Percentiles rank a stretch among this genome's conserved stretches.
Conservation (phyloP, 1,284 basidiomycete species). For the Sporisorium scitamineum region DNA sequence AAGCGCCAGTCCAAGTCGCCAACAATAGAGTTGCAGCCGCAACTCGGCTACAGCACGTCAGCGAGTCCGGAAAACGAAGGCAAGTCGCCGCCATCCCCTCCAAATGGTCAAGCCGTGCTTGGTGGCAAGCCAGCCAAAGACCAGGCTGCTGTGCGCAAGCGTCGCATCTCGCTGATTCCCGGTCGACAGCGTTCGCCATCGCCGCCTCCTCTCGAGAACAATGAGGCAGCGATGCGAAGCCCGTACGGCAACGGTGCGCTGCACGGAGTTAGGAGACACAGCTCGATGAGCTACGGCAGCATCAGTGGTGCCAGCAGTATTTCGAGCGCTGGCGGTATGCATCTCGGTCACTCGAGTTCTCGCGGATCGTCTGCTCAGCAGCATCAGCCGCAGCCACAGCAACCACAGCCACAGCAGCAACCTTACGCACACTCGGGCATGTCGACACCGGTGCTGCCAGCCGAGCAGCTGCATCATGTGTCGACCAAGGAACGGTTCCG, state of each 20-base stretch:
- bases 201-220: slow-evolving; percentile 17
- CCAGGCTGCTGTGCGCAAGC: slow-evolving; percentile 28
- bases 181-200: slow-evolving; percentile 44
- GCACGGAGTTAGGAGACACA: slow-evolving; percentile 32
- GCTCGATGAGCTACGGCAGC: slow-evolving; percentile 56
- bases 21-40: slow-evolving; percentile 16
- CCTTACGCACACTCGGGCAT: slow-evolving; percentile 5
- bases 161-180: slow-evolving; percentile 51
- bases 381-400: slow-evolving; percentile 12
- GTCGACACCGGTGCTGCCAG: slow-evolving; percentile 25
- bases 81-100: slow-evolving; percentile 18
- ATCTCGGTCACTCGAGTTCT: slow-evolving; percentile 32
- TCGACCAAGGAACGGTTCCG: slow-evolving; percentile 25
- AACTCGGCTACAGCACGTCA: slow-evolving; percentile 12
- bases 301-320: slow-evolving; percentile 49
- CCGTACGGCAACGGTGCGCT: slow-evolving; percentile 24
- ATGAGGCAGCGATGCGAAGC: slow-evolving; percentile 22
- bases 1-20: slow-evolving; percentile 41
- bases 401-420: slow-evolving; percentile 6
- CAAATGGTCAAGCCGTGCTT: background rate
- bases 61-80: slow-evolving; percentile 18
- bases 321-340: slow-evolving; percentile 37
- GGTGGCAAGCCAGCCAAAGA: slow-evolving; percentile 28
- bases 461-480: slow-evolving; percentile 9
- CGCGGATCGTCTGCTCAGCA: slow-evolving; percentile 38